Conservation (phyloP, 23 red algal species). For the Gracilariopsis chorda region DNA sequence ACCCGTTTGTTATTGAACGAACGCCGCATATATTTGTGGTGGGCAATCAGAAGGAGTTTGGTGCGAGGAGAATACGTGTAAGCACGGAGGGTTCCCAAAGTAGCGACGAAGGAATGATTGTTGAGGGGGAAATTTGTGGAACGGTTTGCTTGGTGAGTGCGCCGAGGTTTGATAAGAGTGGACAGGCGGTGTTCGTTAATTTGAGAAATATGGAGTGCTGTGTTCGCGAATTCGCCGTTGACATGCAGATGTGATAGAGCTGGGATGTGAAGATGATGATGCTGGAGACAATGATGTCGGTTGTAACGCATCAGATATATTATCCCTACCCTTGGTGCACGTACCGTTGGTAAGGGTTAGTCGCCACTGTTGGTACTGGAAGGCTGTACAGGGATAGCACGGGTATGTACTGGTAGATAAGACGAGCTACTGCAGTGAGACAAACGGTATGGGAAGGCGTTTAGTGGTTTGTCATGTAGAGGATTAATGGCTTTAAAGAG, state of each 20-base stretch:
- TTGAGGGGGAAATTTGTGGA: background rate
- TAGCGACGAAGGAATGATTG: background rate
- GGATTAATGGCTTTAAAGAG: too few relatives aligned
- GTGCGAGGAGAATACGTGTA: constrained; percentile 5
- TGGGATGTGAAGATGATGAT: too few relatives aligned
- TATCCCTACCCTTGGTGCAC: too few relatives aligned
- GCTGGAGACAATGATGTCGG: too few relatives aligned
- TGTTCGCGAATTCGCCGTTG: constrained; percentile 32
- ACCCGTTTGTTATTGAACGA: constrained; percentile 57
- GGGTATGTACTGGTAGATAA: too few relatives aligned
- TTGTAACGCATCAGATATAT: too few relatives aligned
- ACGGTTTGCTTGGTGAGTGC: constrained; percentile 33
- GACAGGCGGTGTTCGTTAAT: constrained; percentile 49
- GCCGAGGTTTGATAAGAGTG: constrained; percentile 56
- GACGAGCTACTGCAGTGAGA: too few relatives aligned
- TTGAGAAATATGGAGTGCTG: constrained; percentile 40
- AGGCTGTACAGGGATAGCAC: too few relatives aligned
- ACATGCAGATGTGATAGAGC: background rate
- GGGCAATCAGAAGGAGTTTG: constrained; percentile 63
- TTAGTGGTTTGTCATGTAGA: too few relatives aligned
- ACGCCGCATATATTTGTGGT: constrained; percentile 63
- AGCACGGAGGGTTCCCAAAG: background rate
- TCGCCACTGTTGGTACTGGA: too few relatives aligned
- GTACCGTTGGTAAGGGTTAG: too few relatives aligned
- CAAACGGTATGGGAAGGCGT: too few relatives aligned